Evolutionary conservation across 768 basidiomycete genomes (phyloP), one percentile per base, ranked within the genome.

Genomic region (Sutorius australiensis): DNA sequence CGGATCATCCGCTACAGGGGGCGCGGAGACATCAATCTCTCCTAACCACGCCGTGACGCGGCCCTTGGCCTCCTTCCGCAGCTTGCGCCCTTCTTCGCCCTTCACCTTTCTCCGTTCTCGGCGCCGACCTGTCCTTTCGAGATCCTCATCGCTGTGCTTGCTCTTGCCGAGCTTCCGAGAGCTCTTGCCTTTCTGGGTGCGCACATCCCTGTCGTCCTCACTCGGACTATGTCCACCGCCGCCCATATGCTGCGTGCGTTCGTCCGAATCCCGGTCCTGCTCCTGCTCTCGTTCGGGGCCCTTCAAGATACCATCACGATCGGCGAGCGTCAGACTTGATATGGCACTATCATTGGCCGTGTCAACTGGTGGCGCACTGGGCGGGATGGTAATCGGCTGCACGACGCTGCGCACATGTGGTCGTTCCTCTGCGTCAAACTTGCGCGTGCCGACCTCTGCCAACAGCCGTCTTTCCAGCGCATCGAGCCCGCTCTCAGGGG

Each of bases 11-110:
- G 77, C 69, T 19, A 48, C 51, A 46, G 78, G 78, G 2, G 82
- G 81, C 5, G 71, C 73, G 38, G 78, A 79, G 5, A 79, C 74
- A 47, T 84, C 84, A 44, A 90, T 81, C 9, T 71, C 76, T 28
- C 84, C 88, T 54, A 92, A 60, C 89, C 89, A 92, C 8, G 84
- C 87, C 9, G 88, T 77, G n/a, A 92, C 83, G 21, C 86, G 73
- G 7, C 87, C 87, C 54, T 86, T 86, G 10, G 82, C 81, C 6
- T 81, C 74, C 47, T 72, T 67, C 42, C 72, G 63, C 19, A 80
- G 55, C 32, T 70, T 68, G 30, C 68, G 65, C 24, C 69, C 64
- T 48, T 77, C 77, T 13, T 70, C 65, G 32, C 71, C 72, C 55
- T 68, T 72, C n/a, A 47, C 54, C 39, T 58, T 64, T 48, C 60